phyloP scores from a whole-genome alignment of 768 basidiomycete genomes.

The Psilocybe subaeruginosa region DNA sequence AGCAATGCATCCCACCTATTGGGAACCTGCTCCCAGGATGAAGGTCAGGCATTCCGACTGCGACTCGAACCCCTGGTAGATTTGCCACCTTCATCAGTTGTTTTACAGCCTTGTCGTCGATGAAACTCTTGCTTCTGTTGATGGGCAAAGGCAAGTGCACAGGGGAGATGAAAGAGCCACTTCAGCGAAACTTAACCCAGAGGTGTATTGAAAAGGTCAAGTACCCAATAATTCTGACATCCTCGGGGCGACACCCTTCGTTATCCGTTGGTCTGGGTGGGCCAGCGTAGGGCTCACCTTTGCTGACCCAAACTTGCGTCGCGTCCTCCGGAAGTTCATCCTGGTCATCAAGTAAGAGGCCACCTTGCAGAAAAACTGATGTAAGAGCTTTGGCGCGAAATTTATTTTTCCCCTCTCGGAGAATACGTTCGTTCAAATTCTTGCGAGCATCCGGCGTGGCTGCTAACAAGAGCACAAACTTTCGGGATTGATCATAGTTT shows the following conservation, averaged over 20 bases:
- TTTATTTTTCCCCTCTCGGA: constrained; percentile 40
- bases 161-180: no score
- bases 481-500: constrained; percentile 36
- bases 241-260: constrained; percentile 14
- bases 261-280: constrained; percentile 22
- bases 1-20: constrained; percentile 20
- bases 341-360: constrained; percentile 23
- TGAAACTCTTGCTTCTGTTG: constrained; percentile 28
- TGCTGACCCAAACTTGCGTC: constrained; percentile 34
- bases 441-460: constrained; percentile 7
- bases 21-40: constrained; percentile 41
- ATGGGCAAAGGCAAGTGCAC: background rate
- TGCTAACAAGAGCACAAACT: constrained; percentile 29
- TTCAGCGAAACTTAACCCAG: no score
- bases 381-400: constrained; percentile 35
- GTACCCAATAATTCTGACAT: constrained; percentile 32
- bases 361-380: constrained; percentile 33
- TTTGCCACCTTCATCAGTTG: constrained; percentile 31
- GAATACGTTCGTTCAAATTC: constrained; percentile 25
- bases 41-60: constrained; percentile 42
- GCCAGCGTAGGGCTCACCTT: constrained; percentile 36
- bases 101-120: constrained; percentile 34
- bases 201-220: no score
- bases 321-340: constrained; percentile 22
- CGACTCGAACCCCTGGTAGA: constrained; percentile 30